Percentiles rank a stretch among this genome's conserved stretches.
phyloP scores from a whole-genome alignment of 202 grass and related monocot genomes.

The Musa balbisiana region DNA sequence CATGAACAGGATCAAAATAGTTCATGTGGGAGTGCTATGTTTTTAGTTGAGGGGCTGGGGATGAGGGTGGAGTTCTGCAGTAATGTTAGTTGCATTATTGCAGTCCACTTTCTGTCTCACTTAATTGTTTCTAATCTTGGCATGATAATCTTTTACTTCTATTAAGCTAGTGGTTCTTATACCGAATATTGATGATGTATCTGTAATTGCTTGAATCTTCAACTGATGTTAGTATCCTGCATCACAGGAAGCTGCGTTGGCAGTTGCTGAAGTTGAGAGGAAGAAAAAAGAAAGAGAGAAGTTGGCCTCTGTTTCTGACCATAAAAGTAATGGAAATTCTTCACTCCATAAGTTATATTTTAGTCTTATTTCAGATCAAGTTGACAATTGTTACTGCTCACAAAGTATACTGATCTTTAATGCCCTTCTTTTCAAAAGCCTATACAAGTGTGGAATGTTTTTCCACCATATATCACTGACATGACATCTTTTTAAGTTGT shows the following conservation, averaged over 20 bases:
- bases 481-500: not conserved
- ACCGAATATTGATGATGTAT: not conserved
- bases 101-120: no score
- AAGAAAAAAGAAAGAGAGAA: constrained; percentile 70
- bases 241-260: constrained; percentile 69
- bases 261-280: constrained; percentile 69
- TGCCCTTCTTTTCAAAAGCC: not conserved
- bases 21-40: no score
- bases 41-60: no score
- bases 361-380: not conserved
- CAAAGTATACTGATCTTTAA: not conserved
- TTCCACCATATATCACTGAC: not conserved
- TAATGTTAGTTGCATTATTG: no score
- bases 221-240: constrained; percentile 16
- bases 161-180: not conserved
- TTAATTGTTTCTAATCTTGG: not conserved
- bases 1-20: no score
- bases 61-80: no score
- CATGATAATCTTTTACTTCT: not conserved
- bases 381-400: not conserved
- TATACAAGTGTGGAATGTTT: not conserved
- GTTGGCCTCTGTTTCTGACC: constrained; percentile 30
- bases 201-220: not conserved
- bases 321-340: constrained; percentile 45
- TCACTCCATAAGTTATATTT: constrained; percentile 5